Percentiles rank a stretch among this genome's conserved stretches.
phyloP scores from a whole-genome alignment of 495 filamentous ascomycete species.

The Neurospora intermedia region DNA sequence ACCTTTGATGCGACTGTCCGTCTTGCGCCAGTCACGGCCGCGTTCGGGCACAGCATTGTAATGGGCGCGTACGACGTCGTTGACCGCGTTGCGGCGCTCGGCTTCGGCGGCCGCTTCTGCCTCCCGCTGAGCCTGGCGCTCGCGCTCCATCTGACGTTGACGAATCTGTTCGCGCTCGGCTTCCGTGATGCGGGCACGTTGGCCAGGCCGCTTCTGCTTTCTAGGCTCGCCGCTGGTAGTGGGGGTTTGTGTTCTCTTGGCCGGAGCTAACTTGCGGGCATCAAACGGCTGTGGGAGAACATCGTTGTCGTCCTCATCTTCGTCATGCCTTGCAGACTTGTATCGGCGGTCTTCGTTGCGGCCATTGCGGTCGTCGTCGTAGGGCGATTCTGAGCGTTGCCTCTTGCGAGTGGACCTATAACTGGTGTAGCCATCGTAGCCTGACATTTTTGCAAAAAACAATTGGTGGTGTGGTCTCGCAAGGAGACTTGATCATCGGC shows the following conservation, averaged over 20 bases:
- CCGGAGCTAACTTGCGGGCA: slow-evolving; percentile 42
- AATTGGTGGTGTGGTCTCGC: neutral
- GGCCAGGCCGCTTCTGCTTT: slow-evolving; percentile 79
- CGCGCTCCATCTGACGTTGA: slow-evolving; percentile 53
- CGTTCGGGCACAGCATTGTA: slow-evolving; percentile 94
- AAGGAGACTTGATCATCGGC: neutral
- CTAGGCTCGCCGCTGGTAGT: slow-evolving; percentile 37
- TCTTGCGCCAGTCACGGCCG: slow-evolving; percentile 88
- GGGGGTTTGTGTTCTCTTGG: slow-evolving; percentile 36
- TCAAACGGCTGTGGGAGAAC: slow-evolving; percentile 46
- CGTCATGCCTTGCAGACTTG: slow-evolving; percentile 1
- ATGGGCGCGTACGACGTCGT: slow-evolving; percentile 81
- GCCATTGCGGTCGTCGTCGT: slow-evolving; percentile 2
- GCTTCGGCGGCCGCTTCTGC: slow-evolving; percentile 29
- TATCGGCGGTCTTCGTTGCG: neutral
- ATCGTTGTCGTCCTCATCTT: slow-evolving; percentile 15
- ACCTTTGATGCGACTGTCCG: slow-evolving; percentile 86
- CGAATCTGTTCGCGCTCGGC: slow-evolving; percentile 58
- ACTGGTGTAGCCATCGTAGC: slow-evolving; percentile 11
- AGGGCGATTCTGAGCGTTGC: neutral
- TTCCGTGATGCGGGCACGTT: slow-evolving; percentile 62
- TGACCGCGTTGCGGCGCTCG: slow-evolving; percentile 43
- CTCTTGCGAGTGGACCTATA: slow-evolving; percentile 4
- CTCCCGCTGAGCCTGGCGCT: slow-evolving; percentile 47
- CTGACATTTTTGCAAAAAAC: slow-evolving; percentile 10